phyloP scores from a whole-genome alignment of 2,329 filamentous ascomycete species.

The Aspergillus sp. region DNA sequence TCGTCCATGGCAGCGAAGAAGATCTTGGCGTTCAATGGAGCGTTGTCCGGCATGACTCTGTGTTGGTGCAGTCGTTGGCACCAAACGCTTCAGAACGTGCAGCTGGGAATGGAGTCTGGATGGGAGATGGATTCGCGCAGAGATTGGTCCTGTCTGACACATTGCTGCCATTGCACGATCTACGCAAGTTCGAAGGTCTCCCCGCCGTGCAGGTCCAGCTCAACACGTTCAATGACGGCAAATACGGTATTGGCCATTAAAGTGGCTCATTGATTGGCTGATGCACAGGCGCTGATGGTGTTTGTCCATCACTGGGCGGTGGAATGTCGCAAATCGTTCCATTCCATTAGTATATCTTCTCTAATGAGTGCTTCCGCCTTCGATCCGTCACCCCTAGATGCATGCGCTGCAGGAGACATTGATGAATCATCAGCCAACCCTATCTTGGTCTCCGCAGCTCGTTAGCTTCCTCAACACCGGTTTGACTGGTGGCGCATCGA shows the following conservation, averaged over 20 bases:
- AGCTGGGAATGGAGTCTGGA: neutral
- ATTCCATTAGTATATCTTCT: neutral
- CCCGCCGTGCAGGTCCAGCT: slow-evolving; percentile 35
- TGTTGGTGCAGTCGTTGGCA: neutral
- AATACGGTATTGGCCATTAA: slow-evolving; percentile 37
- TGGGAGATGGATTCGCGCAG: neutral
- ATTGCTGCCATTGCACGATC: slow-evolving; percentile 27
- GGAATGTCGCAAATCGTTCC: slow-evolving; percentile 13
- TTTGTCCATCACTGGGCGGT: slow-evolving; percentile 42
- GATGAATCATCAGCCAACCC: slow-evolving; percentile 15
- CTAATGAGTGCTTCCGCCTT: slow-evolving; percentile 28
- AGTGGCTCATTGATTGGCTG: slow-evolving; percentile 41
- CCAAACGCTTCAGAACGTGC: neutral
- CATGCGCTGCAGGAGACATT: slow-evolving; percentile 18
- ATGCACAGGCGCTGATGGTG: slow-evolving; percentile 38
- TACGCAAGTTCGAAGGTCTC: slow-evolving; percentile 21
- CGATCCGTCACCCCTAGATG: slow-evolving; percentile 36
- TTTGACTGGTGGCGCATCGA: slow-evolving; percentile 42
- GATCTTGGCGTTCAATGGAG: slow-evolving; percentile 6
- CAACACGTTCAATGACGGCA: slow-evolving; percentile 36
- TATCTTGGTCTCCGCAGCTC: slow-evolving; percentile 18
- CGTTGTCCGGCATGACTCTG: neutral
- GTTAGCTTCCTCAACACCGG: slow-evolving; percentile 38
- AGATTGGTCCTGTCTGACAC: slow-evolving; percentile 13
- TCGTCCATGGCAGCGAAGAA: slow-evolving; percentile 1